Conservation (phyloP, 2,329 filamentous ascomycete genomes). For the Hymenoscyphus repandus region DNA sequence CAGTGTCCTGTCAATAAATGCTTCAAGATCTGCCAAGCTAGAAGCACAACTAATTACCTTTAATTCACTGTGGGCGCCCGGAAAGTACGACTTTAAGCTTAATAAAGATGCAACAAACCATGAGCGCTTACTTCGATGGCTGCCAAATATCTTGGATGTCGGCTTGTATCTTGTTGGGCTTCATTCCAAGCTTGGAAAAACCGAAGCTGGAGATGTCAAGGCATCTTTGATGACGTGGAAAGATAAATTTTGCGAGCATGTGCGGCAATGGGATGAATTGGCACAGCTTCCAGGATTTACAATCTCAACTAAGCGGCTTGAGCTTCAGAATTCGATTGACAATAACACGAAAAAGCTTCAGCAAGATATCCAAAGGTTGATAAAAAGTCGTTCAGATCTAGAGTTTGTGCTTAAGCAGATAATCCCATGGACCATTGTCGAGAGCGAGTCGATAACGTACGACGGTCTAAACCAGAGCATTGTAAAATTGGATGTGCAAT, state of each 20-base stretch:
- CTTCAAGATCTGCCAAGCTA: slow-evolving; percentile 15
- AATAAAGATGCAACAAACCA: slow-evolving; percentile 17
- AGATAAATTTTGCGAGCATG: slow-evolving; percentile 41
- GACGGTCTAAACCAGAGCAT: slow-evolving; percentile 8
- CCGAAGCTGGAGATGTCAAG: slow-evolving; percentile 42
- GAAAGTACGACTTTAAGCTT: slow-evolving; percentile 18
- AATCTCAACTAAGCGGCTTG: slow-evolving; percentile 34
- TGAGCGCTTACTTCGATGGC: slow-evolving; percentile 46
- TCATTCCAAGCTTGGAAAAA: slow-evolving; percentile 58
- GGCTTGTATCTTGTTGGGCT: slow-evolving; percentile 57
- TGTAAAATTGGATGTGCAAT: slow-evolving; percentile 47
- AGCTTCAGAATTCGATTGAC: slow-evolving; percentile 18
- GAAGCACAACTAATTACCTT: slow-evolving; percentile 20
- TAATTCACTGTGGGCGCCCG: slow-evolving; percentile 39
- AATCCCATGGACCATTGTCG: slow-evolving; percentile 52
- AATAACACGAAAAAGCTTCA: slow-evolving; percentile 14
- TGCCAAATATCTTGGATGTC: slow-evolving; percentile 63
- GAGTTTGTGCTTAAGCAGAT: slow-evolving; percentile 63
- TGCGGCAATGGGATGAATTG: slow-evolving; percentile 37
- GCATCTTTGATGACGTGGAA: slow-evolving; percentile 46
- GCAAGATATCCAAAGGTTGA: slow-evolving; percentile 36
- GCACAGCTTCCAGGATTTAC: slow-evolving; percentile 48
- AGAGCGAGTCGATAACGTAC: slow-evolving; percentile 11
- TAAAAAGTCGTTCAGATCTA: slow-evolving; percentile 50
- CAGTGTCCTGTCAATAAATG: slow-evolving; percentile 21